phyloP scores from a whole-genome alignment of 2,329 filamentous ascomycete genomes.

The Pezicula neosporulosa region DNA sequence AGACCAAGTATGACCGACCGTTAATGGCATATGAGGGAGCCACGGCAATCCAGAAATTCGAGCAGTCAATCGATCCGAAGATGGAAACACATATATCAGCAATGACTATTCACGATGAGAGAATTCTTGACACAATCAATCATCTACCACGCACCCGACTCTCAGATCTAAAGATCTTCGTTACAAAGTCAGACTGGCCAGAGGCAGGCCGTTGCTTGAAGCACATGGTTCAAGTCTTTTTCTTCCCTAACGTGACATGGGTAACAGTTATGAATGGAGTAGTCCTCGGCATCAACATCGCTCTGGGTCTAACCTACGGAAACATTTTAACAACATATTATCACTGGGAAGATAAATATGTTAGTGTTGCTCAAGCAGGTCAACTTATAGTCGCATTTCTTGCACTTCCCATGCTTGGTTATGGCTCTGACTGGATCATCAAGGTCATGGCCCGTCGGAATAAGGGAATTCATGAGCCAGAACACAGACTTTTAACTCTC shows the following conservation, averaged over 20 bases:
- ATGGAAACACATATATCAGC: background rate
- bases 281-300: constrained; percentile 21
- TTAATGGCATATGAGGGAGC: background rate
- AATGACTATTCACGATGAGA: background rate
- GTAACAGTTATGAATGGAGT: constrained; percentile 21
- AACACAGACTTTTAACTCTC: constrained; percentile 26
- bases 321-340: constrained; percentile 8
- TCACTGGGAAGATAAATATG: background rate
- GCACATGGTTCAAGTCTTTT: background rate
- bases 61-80: background rate
- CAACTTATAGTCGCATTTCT: constrained; percentile 2
- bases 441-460: constrained; percentile 32
- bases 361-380: background rate
- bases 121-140: background rate
- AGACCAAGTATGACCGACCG: constrained; percentile 31
- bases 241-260: constrained; percentile 17
- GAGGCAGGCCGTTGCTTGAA: background rate
- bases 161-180: background rate
- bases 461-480: constrained; percentile 30
- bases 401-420: background rate
- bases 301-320: constrained; percentile 18
- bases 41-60: background rate
- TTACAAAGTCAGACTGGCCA: background rate
- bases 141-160: background rate
- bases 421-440: constrained; percentile 35